Percentiles rank a stretch among this genome's conserved stretches.
Evolutionary conservation across 257 asterid genomes (phyloP).

Genomic region (Verbascum thapsus): DNA sequence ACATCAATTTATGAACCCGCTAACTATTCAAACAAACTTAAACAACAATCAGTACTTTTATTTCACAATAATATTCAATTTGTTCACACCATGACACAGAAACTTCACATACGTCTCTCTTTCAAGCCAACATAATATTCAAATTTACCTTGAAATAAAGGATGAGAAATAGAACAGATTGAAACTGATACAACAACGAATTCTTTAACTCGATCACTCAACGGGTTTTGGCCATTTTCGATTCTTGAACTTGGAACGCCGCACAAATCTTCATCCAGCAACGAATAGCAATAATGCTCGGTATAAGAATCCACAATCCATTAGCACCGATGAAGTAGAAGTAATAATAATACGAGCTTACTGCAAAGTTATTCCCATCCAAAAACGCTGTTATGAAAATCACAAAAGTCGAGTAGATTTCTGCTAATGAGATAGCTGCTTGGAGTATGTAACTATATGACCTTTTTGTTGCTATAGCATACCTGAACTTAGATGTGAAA

Average conservation of each 20-base stretch:
- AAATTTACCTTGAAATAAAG: not conserved
- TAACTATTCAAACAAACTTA: too few relatives aligned
- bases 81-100: too few relatives aligned
- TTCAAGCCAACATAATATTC: too few relatives aligned
- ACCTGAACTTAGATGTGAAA: constrained; percentile 49
- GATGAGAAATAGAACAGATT: not conserved
- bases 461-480: constrained; percentile 78
- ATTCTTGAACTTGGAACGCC: constrained; percentile 54
- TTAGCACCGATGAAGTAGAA: constrained; percentile 71
- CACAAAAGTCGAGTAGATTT: constrained; percentile 80
- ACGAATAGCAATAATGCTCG: constrained; percentile 52
- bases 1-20: too few relatives aligned
- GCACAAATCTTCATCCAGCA: constrained; percentile 84
- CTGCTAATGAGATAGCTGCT: constrained; percentile 78
- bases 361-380: constrained; percentile 89
- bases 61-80: too few relatives aligned
- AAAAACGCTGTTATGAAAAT: constrained; percentile 13
- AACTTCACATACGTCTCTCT: too few relatives aligned
- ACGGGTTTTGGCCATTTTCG: constrained; percentile 56
- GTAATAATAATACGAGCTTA: constrained; percentile 53
- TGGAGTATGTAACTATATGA: constrained; percentile 72
- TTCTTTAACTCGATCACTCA: constrained; percentile 30
- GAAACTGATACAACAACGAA: not conserved
- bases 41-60: too few relatives aligned
- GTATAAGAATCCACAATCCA: constrained; percentile 78